Percentiles rank a stretch among this genome's conserved stretches.
Conservation (phyloP, 768 basidiomycete species). For the Neoboletus magnificus region DNA sequence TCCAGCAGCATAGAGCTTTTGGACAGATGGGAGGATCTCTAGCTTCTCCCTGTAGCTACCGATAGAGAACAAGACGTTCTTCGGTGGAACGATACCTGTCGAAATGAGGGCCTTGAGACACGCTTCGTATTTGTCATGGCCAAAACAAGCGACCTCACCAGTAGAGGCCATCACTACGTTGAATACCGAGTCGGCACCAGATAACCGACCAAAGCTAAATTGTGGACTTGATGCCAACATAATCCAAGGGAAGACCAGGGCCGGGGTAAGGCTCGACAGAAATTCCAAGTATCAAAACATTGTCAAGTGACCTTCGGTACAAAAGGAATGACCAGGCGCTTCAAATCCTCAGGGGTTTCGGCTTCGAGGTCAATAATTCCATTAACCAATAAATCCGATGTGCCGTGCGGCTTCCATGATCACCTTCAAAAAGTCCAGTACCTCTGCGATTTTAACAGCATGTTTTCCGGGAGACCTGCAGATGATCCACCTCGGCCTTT, state of each 20-base stretch:
- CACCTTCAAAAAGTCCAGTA: conserved; percentile 92
- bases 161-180: conserved; percentile 99
- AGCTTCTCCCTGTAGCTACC: conserved; percentile 97
- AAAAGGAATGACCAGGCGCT: conserved; percentile 93
- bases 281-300: conserved; percentile 95
- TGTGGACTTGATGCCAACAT: conserved; percentile 98
- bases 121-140: conserved; percentile 95
- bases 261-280: conserved; percentile 92
- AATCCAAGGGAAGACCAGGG: conserved; percentile 80
- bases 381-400: conserved; percentile 84
- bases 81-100: conserved; percentile 89
- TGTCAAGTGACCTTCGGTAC: conserved; percentile 97
- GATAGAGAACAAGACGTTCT: conserved; percentile 95
- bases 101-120: conserved; percentile 97
- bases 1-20: conserved; percentile 89
- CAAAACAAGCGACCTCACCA: conserved; percentile 98
- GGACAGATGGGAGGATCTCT: conserved; percentile 91
- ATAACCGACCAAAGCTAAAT: conserved; percentile 95
- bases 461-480: conserved; percentile 88
- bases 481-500: conserved; percentile 88
- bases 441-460: conserved; percentile 81
- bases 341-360: conserved; percentile 49
- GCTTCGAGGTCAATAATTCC: conserved; percentile 72
- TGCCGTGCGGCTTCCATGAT: conserved; percentile 80
- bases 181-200: conserved; percentile 94